phyloP scores from a whole-genome alignment of 2,329 filamentous ascomycete genomes.

The Ceratocystis colombiana region DNA sequence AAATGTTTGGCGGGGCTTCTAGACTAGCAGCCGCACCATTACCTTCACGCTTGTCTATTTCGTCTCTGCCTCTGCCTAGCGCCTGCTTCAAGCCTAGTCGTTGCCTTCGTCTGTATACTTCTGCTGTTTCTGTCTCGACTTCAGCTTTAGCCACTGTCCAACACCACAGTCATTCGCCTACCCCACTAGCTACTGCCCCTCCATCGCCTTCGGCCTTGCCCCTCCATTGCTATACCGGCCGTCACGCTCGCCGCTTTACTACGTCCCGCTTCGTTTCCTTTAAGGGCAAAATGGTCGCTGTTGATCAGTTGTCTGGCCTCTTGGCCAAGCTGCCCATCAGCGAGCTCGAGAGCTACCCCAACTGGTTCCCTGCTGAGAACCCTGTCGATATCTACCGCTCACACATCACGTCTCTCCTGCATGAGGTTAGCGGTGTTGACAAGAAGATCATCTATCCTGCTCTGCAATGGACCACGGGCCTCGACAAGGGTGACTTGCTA shows the following conservation, averaged over 20 bases:
- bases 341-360: constrained; percentile 40
- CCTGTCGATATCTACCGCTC: constrained; percentile 70
- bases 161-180: neutral
- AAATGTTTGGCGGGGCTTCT: constrained; percentile 23
- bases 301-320: constrained; percentile 23
- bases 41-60: neutral
- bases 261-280: neutral
- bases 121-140: neutral
- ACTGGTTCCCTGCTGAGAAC: constrained; percentile 58
- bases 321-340: constrained; percentile 34
- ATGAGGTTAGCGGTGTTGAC: constrained; percentile 60
- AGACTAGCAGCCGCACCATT: neutral
- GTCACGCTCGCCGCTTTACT: constrained; percentile 4
- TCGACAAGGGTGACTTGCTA: constrained; percentile 75
- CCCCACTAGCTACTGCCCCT: neutral
- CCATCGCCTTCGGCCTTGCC: constrained; percentile 1
- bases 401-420: constrained; percentile 60
- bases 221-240: constrained; percentile 2
- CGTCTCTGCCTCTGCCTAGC: neutral
- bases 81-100: neutral
- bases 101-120: neutral
- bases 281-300: constrained; percentile 23
- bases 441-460: constrained; percentile 60
- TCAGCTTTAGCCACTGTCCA: neutral
- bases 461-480: constrained; percentile 65